Evolutionary conservation across 1,139 yeast species (phyloP).

Genomic region (Diutina mesorugosa): DNA sequence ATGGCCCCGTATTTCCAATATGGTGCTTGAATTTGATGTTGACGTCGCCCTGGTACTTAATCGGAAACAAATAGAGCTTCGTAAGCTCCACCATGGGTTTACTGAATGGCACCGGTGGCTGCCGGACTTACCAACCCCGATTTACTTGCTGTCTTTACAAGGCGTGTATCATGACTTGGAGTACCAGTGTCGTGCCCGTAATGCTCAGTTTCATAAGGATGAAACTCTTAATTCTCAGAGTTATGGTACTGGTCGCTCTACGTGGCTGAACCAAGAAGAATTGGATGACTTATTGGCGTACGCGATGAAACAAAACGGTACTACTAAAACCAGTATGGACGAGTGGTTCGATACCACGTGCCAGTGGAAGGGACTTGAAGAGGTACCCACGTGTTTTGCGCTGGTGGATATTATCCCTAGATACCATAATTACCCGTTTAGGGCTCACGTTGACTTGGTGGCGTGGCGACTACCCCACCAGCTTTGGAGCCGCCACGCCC

Average conservation of each 20-base stretch:
- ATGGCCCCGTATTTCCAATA: constrained; percentile 43
- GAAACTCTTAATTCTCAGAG: background rate
- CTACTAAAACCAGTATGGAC: constrained; percentile 4
- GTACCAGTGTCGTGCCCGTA: constrained; percentile 33
- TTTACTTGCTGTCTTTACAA: constrained; percentile 43
- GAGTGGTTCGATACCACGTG: background rate
- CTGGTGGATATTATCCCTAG: constrained; percentile 12
- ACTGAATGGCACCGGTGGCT: constrained; percentile 13
- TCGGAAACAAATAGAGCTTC: constrained; percentile 27
- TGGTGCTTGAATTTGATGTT: constrained; percentile 60
- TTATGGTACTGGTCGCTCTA: background rate
- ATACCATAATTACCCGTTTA: background rate
- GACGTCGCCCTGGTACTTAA: constrained; percentile 47
- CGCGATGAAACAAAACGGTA: constrained; percentile 15
- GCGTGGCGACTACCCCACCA: background rate
- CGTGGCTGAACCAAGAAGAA: background rate
- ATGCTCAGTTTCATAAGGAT: constrained; percentile 6
- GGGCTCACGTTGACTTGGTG: background rate
- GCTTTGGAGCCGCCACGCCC: background rate
- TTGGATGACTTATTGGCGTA: constrained; percentile 17
- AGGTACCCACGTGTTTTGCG: constrained; percentile 18
- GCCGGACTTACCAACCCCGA: constrained; percentile 6
- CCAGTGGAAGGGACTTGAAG: constrained; percentile 3
- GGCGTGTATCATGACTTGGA: constrained; percentile 51
- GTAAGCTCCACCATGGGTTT: constrained; percentile 40